These are phyloP conservation scores for Gracilariopsis chorda DNA, from an alignment of 23 red algal genomes.

Conservation along the genomic window DNA sequence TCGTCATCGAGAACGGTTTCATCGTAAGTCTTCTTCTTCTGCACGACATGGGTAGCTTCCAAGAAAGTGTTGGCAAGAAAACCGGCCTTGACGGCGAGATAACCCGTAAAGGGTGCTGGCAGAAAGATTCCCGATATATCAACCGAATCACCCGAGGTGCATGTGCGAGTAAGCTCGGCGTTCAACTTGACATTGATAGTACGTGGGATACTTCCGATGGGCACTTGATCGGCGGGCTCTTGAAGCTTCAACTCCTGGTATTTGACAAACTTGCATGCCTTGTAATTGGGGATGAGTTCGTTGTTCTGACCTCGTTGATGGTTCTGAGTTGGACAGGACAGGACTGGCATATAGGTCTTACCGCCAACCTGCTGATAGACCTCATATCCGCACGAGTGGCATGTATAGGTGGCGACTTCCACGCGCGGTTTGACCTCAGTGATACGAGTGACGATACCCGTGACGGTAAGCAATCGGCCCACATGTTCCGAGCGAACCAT, in stretches of 20 bases:
- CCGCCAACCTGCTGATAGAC: conserved; percentile 85
- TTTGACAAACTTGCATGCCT: conserved; percentile 86
- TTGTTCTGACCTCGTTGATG: conserved; percentile 26
- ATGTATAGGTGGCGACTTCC: conserved; percentile 81
- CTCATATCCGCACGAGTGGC: conserved; percentile 89
- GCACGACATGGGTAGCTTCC: conserved; percentile 73
- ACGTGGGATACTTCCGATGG: conserved; percentile 95
- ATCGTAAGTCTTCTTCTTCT: conserved; percentile 81
- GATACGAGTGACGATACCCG: conserved; percentile 90
- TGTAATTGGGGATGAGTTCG: conserved; percentile 72
- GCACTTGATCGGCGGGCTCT: conserved; percentile 95
- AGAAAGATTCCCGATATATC: conserved; percentile 91
- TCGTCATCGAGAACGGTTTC: conserved; percentile 52
- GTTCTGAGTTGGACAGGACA: conserved; percentile 64
- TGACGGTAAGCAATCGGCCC: conserved; percentile 82
- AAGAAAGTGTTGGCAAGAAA: conserved; percentile 94
- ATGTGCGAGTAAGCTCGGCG: conserved; percentile 74
- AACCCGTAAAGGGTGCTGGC: conserved; percentile 77
- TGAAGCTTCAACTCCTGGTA: conserved; percentile 98
- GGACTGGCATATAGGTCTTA: conserved; percentile 86
- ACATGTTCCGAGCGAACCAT: conserved; percentile 84
- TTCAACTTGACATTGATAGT: conserved; percentile 88
- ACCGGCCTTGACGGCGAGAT: conserved; percentile 80
- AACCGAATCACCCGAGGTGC: conserved; percentile 84
- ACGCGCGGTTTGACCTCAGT: conserved; percentile 91